Base-by-base conservation (phyloP, 306 rosid genomes). In the Phaseolus lunatus region DNA sequence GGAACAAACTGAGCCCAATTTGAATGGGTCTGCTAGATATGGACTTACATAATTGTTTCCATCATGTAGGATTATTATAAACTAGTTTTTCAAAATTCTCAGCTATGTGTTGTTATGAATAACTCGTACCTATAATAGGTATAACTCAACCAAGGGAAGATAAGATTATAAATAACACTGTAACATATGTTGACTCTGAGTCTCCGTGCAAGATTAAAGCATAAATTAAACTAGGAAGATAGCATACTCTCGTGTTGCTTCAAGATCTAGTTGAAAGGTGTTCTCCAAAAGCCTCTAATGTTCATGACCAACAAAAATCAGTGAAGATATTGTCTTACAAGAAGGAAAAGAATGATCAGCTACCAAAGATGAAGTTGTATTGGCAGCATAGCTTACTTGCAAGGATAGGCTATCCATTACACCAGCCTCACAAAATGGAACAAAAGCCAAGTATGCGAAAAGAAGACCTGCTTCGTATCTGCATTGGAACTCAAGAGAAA, bases 381-480 rank as follows among this genome's bases (percentile, higher is more conserved):
- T 76, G 48, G 69, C 81, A 72, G 50, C 65, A 56, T 29, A 74
- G 39, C 84, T 83, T 89, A 94, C 98, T 86, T 92, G 97, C 93
- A 94, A 87, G 22, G 98, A 90, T 85, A 94, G 90, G 84, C 93
- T 80, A 83, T 94, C 98, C 85, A 88, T 78, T 63, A 76, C 76
- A 70, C 96, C 97, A 58, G 87, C 90, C 84, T 94, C 96, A 81
- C 98, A 92, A 84, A 94, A 92, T 45, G 98, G 98, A 84, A 92
- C 88, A 75, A 92, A 94, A 73, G 97, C 93, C 79, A 92, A 73
- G 86, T 94, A 92, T 33, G 96, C 96, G 41, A 92, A 85, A 24
- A 94, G 94, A 81, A 92, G 91, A 49, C 98, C 98, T 11, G 98
- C 98, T 89, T 88, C 98, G 22, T 92, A 90, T 90, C 98, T 94